Base-by-base conservation (phyloP, 2,329 filamentous ascomycete genomes). In the Berkeleyomyces rouxiae region DNA sequence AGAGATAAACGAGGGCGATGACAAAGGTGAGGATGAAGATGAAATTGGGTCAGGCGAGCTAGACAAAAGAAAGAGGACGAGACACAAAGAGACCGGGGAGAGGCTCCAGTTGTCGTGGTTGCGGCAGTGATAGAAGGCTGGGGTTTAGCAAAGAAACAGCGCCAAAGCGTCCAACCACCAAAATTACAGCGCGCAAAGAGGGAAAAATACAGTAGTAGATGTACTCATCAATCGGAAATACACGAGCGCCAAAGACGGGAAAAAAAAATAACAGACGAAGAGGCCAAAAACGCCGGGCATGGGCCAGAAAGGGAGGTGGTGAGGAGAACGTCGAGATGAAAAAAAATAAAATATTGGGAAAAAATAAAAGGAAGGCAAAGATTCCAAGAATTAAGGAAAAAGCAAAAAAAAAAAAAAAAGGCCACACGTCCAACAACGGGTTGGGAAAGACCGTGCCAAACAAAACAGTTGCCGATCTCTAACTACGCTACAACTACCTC, bases 161-260 rank as follows among this genome's bases (percentile, higher is more conserved):
- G 58, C 58, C 44, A 63, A 58, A 63, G 55, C 61, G 61, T 63
- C 42, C 53, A 59, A 51, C 53, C 58, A 59, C 58, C 36, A 55
- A 55, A 55, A 39, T n/a, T 33, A 55, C n/a, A 11, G 33, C 36
- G 3, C 7, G 23, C 47, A 13, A 37, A 55, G 37, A 51, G 33
- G 11, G n/a, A 39, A 55, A 7, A n/a, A 55, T 5, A 37, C n/a
- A 55, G 13, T 13, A 53, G 4, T 36, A 53, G 13, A 36, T 10
- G 49, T 51, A 36, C 13, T 39, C 3, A 39, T 37, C 10, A 36
- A 57, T n/a, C 36, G 13, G 51, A 57, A 33, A 57, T 46, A 46
- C 4, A 46, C 4, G 43, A 7, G 16, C 11, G 3, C 43, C 43
- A 46, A 11, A 13, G 16, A 46, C 13, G 13, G 43, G 7, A 43